These are phyloP conservation scores for Lactarius psammicola DNA, from an alignment of 768 basidiomycete species.

Conservation along the genomic window DNA sequence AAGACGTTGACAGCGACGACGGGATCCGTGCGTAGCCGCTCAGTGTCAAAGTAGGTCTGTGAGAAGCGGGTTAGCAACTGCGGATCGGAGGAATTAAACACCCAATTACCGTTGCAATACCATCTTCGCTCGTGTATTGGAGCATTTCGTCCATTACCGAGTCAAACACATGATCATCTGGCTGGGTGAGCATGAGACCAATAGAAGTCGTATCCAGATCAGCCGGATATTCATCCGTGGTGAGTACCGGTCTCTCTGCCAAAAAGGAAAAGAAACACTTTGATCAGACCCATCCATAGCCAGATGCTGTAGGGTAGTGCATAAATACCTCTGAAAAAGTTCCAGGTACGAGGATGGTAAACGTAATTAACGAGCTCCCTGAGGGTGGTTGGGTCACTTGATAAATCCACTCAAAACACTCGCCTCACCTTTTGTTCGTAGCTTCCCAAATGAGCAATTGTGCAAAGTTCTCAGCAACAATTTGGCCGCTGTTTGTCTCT, in stretches of 20 bases:
- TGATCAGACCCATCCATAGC: not conserved
- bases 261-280: conserved; percentile 27
- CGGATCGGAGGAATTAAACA: not conserved
- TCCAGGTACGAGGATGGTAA: conserved; percentile 47
- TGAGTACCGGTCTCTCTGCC: conserved; percentile 39
- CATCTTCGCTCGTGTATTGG: conserved; percentile 47
- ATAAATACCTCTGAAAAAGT: conserved; percentile 50
- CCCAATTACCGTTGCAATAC: conserved; percentile 38
- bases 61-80: conserved; percentile 13
- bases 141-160: conserved; percentile 60
- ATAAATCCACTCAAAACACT: not conserved
- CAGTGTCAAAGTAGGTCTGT: conserved; percentile 54
- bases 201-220: conserved; percentile 62
- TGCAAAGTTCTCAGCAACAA: conserved; percentile 53
- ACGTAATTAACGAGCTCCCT: conserved; percentile 44
- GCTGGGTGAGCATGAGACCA: conserved; percentile 45
- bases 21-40: conserved; percentile 52
- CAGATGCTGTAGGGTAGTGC: conserved; percentile 40
- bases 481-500: conserved; percentile 43
- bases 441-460: conserved; percentile 58
- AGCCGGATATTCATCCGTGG: conserved; percentile 49
- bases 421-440: conserved; percentile 44
- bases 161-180: conserved; percentile 35
- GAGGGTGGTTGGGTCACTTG: not conserved
- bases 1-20: conserved; percentile 53